Evolutionary conservation across 75 land plant genomes (phyloP).

Genomic region (Pseudotsuga menziesii): DNA sequence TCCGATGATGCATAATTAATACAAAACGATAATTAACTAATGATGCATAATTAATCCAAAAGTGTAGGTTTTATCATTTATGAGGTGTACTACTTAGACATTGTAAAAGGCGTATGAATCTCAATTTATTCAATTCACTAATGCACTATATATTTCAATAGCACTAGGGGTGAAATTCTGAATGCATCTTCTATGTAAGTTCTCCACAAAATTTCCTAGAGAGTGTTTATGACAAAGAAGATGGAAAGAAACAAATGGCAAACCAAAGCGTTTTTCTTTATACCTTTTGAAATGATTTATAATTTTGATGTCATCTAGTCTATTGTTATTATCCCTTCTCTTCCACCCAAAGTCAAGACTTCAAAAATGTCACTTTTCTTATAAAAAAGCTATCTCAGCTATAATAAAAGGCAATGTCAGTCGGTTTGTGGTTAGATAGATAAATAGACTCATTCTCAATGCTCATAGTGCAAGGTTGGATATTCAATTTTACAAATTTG

Average conservation of each 20-base stretch:
- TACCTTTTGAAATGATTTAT: neutral
- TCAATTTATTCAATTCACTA: too few relatives aligned
- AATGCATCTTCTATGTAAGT: neutral
- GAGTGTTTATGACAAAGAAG: neutral
- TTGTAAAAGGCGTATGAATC: too few relatives aligned
- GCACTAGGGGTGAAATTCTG: neutral
- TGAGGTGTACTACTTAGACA: too few relatives aligned
- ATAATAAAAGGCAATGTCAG: too few relatives aligned
- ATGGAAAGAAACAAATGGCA: neutral
- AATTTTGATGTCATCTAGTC: neutral
- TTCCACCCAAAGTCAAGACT: neutral
- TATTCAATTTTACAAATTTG: too few relatives aligned
- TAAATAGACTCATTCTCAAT: too few relatives aligned
- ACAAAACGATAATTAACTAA: neutral
- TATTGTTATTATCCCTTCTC: neutral
- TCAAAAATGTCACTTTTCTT: neutral
- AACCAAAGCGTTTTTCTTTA: neutral
- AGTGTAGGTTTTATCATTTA: too few relatives aligned
- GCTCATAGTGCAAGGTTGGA: too few relatives aligned
- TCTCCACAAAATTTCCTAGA: neutral
- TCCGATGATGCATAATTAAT: neutral
- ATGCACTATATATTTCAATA: too few relatives aligned
- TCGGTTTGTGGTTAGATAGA: too few relatives aligned
- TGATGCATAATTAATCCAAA: too few relatives aligned
- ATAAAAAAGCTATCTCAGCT: too few relatives aligned